Conservation (phyloP, 1,284 basidiomycete species). For the Inonotus hispidus region DNA sequence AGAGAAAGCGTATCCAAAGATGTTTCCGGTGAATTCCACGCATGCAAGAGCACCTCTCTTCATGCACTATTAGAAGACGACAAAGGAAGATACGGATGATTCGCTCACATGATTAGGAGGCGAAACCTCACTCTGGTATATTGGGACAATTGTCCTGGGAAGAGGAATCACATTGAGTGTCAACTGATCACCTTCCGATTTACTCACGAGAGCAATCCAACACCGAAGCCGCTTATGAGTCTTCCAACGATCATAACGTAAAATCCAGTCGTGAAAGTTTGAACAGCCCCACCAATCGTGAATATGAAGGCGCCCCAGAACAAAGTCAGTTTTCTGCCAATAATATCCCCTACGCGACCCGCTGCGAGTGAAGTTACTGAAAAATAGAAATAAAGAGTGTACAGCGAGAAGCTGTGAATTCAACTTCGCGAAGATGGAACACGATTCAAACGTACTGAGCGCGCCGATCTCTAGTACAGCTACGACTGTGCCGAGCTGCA, state of each 20-base stretch:
- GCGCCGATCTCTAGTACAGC: conserved; percentile 91
- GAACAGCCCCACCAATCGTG: conserved; percentile 83
- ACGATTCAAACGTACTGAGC: conserved; percentile 52
- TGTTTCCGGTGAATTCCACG: conserved; percentile 95
- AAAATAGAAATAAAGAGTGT: conserved; percentile 3
- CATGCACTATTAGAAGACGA: conserved; percentile 17
- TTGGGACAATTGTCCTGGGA: conserved; percentile 88
- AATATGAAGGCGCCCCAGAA: conserved; percentile 87
- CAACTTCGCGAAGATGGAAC: not conserved
- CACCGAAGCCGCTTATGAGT: conserved; percentile 87
- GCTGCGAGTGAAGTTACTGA: conserved; percentile 87
- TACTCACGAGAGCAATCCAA: conserved; percentile 84
- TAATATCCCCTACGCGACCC: conserved; percentile 81
- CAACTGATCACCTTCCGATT: not conserved
- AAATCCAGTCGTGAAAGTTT: conserved; percentile 85
- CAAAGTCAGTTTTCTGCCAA: conserved; percentile 85
- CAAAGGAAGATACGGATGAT: conserved; percentile 3
- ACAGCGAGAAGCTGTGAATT: conserved; percentile 13
- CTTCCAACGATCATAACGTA: conserved; percentile 85
- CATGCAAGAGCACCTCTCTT: conserved; percentile 89
- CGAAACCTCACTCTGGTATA: conserved; percentile 96
- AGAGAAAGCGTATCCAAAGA: conserved; percentile 91
- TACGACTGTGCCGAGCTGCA: conserved; percentile 82
- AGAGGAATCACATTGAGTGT: conserved; percentile 3
- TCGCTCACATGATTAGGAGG: conserved; percentile 81